Evolutionary conservation across 129 eudicot species (phyloP).

Genomic region (Arctium minus): DNA sequence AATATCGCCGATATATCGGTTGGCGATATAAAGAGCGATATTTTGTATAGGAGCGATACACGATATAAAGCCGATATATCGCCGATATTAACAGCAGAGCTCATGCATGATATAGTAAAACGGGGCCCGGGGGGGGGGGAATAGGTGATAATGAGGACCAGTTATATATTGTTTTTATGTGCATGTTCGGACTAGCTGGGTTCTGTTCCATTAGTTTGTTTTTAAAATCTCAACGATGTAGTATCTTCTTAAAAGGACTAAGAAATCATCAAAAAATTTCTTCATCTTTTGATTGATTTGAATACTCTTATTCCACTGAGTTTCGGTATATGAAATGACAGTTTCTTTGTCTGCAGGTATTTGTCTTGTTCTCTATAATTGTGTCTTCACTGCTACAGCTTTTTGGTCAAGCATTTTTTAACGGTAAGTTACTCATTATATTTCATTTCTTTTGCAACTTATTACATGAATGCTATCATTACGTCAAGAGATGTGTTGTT

Average conservation of each 20-base stretch:
- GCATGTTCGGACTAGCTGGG: not conserved
- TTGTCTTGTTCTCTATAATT: constrained; percentile 59
- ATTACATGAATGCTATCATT: not conserved
- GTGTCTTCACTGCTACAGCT: constrained; percentile 66
- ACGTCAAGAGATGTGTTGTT: not conserved
- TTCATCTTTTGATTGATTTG: not conserved
- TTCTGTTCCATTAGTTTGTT: not conserved
- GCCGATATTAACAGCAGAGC: no score
- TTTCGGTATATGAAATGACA: not conserved
- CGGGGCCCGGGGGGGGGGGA: no score
- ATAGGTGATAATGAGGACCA: not conserved
- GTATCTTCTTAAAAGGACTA: not conserved
- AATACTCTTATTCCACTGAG: not conserved
- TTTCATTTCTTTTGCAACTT: not conserved
- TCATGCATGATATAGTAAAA: not conserved
- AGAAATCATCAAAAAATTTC: not conserved
- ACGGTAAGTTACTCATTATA: constrained; percentile 36
- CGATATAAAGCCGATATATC: no score
- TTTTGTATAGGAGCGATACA: no score
- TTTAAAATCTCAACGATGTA: not conserved
- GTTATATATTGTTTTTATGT: not conserved
- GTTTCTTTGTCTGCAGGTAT: constrained; percentile 56
- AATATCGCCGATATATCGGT: no score
- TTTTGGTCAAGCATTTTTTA: constrained; percentile 53
- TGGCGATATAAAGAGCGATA: no score